Conservation (phyloP, 176 grass and related monocot genomes). For the Rhynchospora pubera region DNA sequence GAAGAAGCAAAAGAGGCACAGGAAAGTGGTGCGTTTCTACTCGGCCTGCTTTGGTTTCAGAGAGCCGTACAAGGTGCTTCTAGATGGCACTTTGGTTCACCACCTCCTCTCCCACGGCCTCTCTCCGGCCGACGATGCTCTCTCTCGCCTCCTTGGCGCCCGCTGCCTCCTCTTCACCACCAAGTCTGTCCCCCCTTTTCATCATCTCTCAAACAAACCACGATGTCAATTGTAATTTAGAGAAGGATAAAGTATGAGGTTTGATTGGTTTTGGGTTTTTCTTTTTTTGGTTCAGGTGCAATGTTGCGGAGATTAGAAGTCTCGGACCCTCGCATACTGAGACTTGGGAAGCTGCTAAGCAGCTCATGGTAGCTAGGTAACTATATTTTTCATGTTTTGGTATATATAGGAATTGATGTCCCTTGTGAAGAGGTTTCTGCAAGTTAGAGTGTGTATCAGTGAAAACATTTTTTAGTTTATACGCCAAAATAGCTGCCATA, state of each 20-base stretch:
- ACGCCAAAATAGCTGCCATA: neutral
- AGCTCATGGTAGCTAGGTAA: conserved; percentile 51
- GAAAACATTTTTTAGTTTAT: neutral
- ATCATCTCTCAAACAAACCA: neutral
- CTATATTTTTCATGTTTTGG: neutral
- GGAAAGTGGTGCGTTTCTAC: conserved; percentile 80
- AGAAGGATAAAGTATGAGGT: neutral
- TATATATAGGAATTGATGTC: neutral
- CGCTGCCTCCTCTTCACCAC: conserved; percentile 65
- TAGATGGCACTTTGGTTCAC: conserved; percentile 69
- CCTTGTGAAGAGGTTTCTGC: neutral
- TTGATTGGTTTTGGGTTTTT: neutral
- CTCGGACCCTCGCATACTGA: conserved; percentile 47
- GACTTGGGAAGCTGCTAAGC: conserved; percentile 34
- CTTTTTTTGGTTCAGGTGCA: conserved; percentile 26
- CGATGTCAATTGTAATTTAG: too few species aligned
- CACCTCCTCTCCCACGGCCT: conserved; percentile 57
- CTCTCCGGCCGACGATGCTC: conserved; percentile 40
- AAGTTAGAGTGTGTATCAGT: neutral
- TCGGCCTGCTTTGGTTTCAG: conserved; percentile 83
- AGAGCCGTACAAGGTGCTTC: conserved; percentile 65
- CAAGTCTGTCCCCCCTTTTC: conserved; percentile 24
- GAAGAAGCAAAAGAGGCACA: conserved; percentile 73
- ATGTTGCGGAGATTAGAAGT: conserved; percentile 52
- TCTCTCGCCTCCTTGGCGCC: conserved; percentile 50